Percentiles rank a stretch among this genome's conserved stretches.
phyloP scores from a whole-genome alignment of 371 early-diverging fungal genomes.

The Actinomucor elegans region DNA sequence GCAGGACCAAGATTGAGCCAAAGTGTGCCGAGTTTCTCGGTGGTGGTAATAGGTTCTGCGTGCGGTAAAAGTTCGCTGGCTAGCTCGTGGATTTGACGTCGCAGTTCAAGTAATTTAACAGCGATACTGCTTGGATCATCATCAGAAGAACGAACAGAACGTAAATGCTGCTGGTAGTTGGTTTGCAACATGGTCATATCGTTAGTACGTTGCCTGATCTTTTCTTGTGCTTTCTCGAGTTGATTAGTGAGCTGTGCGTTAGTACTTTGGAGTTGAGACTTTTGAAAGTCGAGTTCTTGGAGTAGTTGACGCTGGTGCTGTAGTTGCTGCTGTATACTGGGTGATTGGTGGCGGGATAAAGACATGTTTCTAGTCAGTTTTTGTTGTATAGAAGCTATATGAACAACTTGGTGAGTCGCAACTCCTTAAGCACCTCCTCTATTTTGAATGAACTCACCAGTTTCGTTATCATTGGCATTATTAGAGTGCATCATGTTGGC shows the following conservation, averaged over 20 bases:
- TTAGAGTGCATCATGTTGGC: no score
- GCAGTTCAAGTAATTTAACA: slow-evolving; percentile 16
- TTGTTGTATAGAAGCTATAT: not conserved
- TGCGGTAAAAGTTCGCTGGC: slow-evolving; percentile 25
- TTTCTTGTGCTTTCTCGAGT: slow-evolving; percentile 13
- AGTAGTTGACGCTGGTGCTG: slow-evolving; percentile 26
- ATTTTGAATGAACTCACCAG: not conserved
- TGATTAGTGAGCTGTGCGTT: slow-evolving; percentile 18
- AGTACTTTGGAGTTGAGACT: slow-evolving; percentile 16
- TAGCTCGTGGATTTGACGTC: slow-evolving; percentile 23
- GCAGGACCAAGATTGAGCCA: slow-evolving; percentile 42
- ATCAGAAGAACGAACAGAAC: slow-evolving; percentile 35
- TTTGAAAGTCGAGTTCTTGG: slow-evolving; percentile 21
- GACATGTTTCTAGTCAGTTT: slow-evolving; percentile 12
- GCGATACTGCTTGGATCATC: slow-evolving; percentile 33
- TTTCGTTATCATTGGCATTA: not conserved
- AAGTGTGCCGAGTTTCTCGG: slow-evolving; percentile 29
- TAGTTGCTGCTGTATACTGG: slow-evolving; percentile 10
- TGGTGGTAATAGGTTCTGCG: slow-evolving; percentile 23
- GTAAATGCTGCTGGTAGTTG: slow-evolving; percentile 35
- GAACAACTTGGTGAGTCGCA: not conserved
- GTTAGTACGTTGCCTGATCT: slow-evolving; percentile 18
- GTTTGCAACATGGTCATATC: slow-evolving; percentile 23
- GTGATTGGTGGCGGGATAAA: slow-evolving; percentile 1
- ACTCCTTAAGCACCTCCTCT: not conserved